Conservation (phyloP, 2,329 filamentous ascomycete genomes). For the Xylariaceae sp. region DNA sequence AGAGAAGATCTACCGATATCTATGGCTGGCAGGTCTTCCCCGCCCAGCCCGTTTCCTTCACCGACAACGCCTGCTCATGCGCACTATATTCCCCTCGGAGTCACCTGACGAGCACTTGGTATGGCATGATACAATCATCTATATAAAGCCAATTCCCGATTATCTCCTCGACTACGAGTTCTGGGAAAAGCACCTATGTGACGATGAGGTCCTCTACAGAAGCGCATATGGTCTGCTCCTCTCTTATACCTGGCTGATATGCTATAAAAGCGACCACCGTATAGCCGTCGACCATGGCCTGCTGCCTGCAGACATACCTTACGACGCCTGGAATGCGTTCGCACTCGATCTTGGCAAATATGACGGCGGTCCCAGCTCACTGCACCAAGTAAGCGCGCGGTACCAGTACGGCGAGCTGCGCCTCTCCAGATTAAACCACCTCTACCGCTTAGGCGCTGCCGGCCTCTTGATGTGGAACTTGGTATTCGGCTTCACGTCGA, state of each 20-base stretch:
- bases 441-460: slow-evolving; percentile 38
- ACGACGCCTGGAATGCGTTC: slow-evolving; percentile 41
- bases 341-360: slow-evolving; percentile 34
- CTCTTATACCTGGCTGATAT: slow-evolving; percentile 49
- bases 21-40: slow-evolving; percentile 33
- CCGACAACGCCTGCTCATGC: slow-evolving; percentile 35
- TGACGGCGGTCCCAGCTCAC: slow-evolving; percentile 31
- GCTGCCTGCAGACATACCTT: slow-evolving; percentile 39
- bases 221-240: slow-evolving; percentile 47
- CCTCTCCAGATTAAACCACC: slow-evolving; percentile 49
- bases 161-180: slow-evolving; percentile 36
- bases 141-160: slow-evolving; percentile 38
- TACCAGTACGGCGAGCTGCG: slow-evolving; percentile 53
- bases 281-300: slow-evolving; percentile 42
- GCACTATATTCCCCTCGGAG: slow-evolving; percentile 40
- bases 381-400: slow-evolving; percentile 43
- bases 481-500: slow-evolving; percentile 39
- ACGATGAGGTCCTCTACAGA: slow-evolving; percentile 29
- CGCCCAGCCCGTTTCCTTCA: slow-evolving; percentile 35
- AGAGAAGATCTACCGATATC: slow-evolving; percentile 22
- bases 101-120: slow-evolving; percentile 40
- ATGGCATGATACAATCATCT: slow-evolving; percentile 31
- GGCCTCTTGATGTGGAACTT: slow-evolving; percentile 34
- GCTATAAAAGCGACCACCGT: slow-evolving; percentile 46
- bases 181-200: slow-evolving; percentile 34